Conservation (phyloP, 768 basidiomycete species). For the Candolleomyces eurysporus region DNA sequence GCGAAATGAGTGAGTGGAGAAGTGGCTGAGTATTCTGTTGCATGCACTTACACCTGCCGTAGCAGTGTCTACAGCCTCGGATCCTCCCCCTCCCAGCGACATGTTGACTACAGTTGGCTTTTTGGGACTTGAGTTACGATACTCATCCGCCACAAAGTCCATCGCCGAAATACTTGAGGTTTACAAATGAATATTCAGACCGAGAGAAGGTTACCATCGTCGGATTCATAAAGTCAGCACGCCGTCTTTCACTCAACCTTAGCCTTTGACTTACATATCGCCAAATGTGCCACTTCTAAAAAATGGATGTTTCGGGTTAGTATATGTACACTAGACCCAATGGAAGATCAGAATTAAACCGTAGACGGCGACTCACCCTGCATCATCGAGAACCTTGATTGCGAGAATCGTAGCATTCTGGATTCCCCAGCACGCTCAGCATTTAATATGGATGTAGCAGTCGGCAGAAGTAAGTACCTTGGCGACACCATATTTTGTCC, state of each 20-base stretch:
- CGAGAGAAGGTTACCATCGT: not conserved
- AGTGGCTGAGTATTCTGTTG: not conserved
- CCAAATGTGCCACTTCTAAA: too few relatives aligned
- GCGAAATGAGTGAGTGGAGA: not conserved
- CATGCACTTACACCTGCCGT: constrained; percentile 63
- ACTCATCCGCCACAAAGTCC: constrained; percentile 26
- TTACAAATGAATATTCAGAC: too few relatives aligned
- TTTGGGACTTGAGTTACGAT: constrained; percentile 16
- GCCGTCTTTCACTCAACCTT: too few relatives aligned
- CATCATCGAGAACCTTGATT: constrained; percentile 38
- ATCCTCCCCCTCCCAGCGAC: constrained; percentile 95
- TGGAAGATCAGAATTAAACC: not conserved
- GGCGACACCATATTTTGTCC: constrained; percentile 16
- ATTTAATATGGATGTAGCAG: too few relatives aligned
- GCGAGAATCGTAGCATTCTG: constrained; percentile 30
- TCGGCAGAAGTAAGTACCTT: constrained; percentile 6
- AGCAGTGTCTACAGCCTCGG: constrained; percentile 77
- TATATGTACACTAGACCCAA: not conserved
- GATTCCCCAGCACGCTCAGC: too few relatives aligned
- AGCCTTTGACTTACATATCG: too few relatives aligned
- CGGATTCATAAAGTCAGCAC: too few relatives aligned
- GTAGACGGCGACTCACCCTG: constrained; percentile 19
- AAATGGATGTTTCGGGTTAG: too few relatives aligned
- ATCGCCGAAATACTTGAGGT: constrained; percentile 26
- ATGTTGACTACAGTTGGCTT: constrained; percentile 83